Percentiles rank a stretch among this genome's conserved stretches.
phyloP scores from a whole-genome alignment of 2,329 filamentous ascomycete species.

The Chalaropsis thielavioides region DNA sequence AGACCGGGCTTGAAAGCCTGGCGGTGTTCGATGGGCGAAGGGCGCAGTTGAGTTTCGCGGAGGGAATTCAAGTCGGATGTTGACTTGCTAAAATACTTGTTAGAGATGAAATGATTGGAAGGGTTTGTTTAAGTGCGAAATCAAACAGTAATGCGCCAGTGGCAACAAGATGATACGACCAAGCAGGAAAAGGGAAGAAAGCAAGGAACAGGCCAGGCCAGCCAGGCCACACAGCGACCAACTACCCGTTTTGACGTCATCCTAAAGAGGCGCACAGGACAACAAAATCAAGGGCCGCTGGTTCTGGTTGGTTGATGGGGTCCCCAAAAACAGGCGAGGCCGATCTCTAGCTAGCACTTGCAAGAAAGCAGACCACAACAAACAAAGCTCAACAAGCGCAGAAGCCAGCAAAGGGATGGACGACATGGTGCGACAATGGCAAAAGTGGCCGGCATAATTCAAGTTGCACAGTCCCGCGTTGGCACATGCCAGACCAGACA shows the following conservation, averaged over 20 bases:
- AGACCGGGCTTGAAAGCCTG: conserved; percentile 3
- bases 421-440: background rate
- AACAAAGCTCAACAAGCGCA: background rate
- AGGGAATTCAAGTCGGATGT: background rate
- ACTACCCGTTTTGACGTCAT: background rate
- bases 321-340: background rate
- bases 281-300: background rate
- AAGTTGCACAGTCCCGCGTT: background rate
- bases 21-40: background rate
- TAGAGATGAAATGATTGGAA: background rate
- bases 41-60: background rate
- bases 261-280: background rate
- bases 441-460: background rate
- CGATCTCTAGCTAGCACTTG: background rate
- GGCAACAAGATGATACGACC: background rate
- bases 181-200: background rate
- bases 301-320: background rate
- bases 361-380: background rate
- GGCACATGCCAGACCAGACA: background rate
- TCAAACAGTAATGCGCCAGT: background rate
- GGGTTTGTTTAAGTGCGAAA: background rate
- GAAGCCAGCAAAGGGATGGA: background rate
- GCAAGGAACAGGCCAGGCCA: background rate
- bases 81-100: background rate
- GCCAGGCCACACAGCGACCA: background rate